Conservation (phyloP, 2,329 filamentous ascomycete species). For the Ophiocordyceps camponoti-saundersi region DNA sequence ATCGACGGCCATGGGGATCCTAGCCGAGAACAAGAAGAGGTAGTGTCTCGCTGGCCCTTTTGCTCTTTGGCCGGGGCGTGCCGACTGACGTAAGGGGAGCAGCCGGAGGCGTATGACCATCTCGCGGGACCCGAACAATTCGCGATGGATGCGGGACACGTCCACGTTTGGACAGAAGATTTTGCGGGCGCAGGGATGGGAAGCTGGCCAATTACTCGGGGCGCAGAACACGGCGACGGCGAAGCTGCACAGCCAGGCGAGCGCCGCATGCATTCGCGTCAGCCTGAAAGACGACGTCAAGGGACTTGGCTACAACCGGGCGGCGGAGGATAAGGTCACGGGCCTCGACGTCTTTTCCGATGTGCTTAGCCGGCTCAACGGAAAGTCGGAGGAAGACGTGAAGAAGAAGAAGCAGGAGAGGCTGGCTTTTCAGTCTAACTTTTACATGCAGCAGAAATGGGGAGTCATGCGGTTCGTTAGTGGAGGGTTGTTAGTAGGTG, state of each 20-base stretch:
- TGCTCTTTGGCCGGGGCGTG: not conserved
- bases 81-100: not conserved
- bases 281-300: constrained; percentile 79
- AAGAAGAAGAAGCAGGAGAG: constrained; percentile 52
- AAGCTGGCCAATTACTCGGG: constrained; percentile 68
- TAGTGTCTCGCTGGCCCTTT: constrained; percentile 3
- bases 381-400: constrained; percentile 59
- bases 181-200: constrained; percentile 78
- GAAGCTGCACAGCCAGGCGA: constrained; percentile 61
- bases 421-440: constrained; percentile 52
- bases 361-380: constrained; percentile 75
- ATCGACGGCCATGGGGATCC: constrained; percentile 15
- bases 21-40: constrained; percentile 18
- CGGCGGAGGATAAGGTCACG: constrained; percentile 60
- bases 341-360: constrained; percentile 78
- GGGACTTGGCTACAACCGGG: constrained; percentile 68
- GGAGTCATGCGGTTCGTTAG: constrained; percentile 73
- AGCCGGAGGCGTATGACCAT: constrained; percentile 41
- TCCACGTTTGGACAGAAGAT: constrained; percentile 79
- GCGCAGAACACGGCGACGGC: constrained; percentile 60
- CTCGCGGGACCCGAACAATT: constrained; percentile 88
- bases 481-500: constrained; percentile 54
- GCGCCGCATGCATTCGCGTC: constrained; percentile 71
- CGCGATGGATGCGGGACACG: constrained; percentile 72
- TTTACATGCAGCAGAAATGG: constrained; percentile 60